These are phyloP conservation scores for Breynia disticha DNA, from an alignment of 441 rosid genomes.

Conservation along the genomic window DNA sequence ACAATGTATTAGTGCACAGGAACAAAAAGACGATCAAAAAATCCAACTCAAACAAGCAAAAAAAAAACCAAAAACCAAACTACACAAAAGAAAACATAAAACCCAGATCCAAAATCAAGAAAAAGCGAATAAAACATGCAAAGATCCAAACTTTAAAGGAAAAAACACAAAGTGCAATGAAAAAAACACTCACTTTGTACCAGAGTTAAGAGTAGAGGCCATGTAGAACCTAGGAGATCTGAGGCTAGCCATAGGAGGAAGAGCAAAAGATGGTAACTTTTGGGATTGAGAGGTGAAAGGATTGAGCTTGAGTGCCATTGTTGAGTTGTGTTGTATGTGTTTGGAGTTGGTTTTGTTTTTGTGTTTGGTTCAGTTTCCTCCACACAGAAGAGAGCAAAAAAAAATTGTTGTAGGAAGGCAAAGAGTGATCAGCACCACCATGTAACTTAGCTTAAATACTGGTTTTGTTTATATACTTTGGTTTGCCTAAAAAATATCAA, in stretches of 20 bases:
- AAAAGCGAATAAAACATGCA: slow-evolving; percentile 6
- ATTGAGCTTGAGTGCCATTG: slow-evolving; percentile 71
- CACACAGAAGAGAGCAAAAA: slow-evolving; percentile 21
- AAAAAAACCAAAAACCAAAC: not conserved
- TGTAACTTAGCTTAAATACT: not conserved
- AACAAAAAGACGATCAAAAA: not conserved
- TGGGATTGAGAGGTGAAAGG: slow-evolving; percentile 38
- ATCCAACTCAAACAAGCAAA: not conserved
- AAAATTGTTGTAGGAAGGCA: not conserved
- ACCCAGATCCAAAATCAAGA: slow-evolving; percentile 30
- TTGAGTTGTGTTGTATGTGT: not conserved
- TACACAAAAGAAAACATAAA: slow-evolving; percentile 3
- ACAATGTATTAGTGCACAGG: not conserved
- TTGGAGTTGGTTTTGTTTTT: slow-evolving; percentile 3
- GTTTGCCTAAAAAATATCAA: not conserved
- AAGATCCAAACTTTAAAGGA: slow-evolving; percentile 8
- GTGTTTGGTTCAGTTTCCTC: slow-evolving; percentile 27
- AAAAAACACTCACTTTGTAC: slow-evolving; percentile 39
- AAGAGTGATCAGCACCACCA: not conserved
- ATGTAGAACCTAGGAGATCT: slow-evolving; percentile 68
- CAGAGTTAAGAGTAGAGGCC: slow-evolving; percentile 53
- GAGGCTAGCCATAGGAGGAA: slow-evolving; percentile 40
- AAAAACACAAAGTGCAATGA: not conserved
- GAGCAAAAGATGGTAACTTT: slow-evolving; percentile 40
- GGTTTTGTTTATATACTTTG: not conserved